These are phyloP conservation scores for Ambispora gerdemannii DNA, from an alignment of 192 early-diverging fungal genomes.

Conservation along the genomic window DNA sequence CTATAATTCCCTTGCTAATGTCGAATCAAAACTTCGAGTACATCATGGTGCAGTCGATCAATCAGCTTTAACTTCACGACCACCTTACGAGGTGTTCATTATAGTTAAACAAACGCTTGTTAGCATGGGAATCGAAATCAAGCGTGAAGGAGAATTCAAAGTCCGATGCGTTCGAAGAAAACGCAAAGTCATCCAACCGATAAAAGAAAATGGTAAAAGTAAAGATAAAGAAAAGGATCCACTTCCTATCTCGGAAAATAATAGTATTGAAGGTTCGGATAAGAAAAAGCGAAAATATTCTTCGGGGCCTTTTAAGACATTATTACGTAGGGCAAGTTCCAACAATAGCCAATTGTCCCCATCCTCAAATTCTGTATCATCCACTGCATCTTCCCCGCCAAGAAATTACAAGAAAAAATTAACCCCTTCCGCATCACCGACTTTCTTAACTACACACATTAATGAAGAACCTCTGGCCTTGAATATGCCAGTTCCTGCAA, in stretches of 20 bases:
- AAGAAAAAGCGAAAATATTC: constrained; percentile 30
- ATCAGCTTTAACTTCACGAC: constrained; percentile 60
- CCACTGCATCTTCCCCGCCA: neutral
- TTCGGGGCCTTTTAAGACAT: constrained; percentile 20
- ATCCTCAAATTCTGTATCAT: neutral
- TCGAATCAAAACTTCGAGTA: constrained; percentile 60
- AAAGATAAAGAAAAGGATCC: constrained; percentile 4
- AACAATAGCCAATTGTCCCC: neutral
- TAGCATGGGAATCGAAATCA: constrained; percentile 52
- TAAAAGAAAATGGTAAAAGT: neutral
- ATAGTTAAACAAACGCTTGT: constrained; percentile 58
- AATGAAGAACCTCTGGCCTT: neutral
- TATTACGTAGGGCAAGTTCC: constrained; percentile 30
- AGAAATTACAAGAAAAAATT: neutral
- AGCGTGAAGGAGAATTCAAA: constrained; percentile 56
- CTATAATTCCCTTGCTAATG: constrained; percentile 25
- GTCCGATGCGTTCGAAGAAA: constrained; percentile 51
- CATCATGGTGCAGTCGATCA: constrained; percentile 74
- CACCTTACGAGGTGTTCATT: constrained; percentile 65
- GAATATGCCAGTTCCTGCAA: neutral
- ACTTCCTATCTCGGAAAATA: neutral
- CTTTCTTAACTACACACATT: neutral
- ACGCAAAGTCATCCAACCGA: constrained; percentile 33
- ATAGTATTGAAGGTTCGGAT: neutral
- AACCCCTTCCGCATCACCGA: neutral